These are phyloP conservation scores for Paramecium caudatum DNA, from an alignment of 73 alveolate genomes.

Conservation along the genomic window DNA sequence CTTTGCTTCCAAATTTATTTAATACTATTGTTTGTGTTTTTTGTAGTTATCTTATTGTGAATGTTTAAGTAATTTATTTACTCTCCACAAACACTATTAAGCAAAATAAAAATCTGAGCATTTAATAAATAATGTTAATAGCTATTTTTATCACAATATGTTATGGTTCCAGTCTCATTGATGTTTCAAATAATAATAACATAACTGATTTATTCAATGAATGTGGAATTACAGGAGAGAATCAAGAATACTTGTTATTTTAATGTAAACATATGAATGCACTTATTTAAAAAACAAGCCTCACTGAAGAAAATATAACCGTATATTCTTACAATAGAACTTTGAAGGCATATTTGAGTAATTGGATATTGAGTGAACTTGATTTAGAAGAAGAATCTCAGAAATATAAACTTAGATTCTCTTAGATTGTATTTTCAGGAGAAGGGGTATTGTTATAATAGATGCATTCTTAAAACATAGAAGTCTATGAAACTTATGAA, in stretches of 20 bases:
- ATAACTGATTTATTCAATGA: not conserved
- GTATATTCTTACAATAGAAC: not conserved
- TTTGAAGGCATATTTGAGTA: not conserved
- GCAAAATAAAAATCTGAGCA: not conserved
- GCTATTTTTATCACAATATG: not conserved
- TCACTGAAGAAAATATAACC: not conserved
- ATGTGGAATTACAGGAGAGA: slow-evolving; percentile 14
- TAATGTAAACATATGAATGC: slow-evolving; percentile 5
- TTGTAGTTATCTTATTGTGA: not conserved
- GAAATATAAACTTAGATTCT: not conserved
- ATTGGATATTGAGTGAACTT: not conserved
- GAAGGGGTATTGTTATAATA: not conserved
- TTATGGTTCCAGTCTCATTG: not conserved
- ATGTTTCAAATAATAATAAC: not conserved
- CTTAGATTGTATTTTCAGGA: not conserved
- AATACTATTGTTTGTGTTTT: not conserved
- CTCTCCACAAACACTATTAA: not conserved
- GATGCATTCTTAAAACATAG: not conserved
- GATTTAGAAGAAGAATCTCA: not conserved
- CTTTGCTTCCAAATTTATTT: slow-evolving; percentile 31
- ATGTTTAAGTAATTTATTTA: not conserved
- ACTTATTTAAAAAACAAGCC: not conserved
- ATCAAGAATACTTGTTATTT: not conserved
- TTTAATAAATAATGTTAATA: slow-evolving; percentile 19
- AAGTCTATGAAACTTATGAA: not conserved